These are phyloP conservation scores for Lipomyces kockii DNA, from an alignment of 805 yeast genomes.

Conservation along the genomic window DNA sequence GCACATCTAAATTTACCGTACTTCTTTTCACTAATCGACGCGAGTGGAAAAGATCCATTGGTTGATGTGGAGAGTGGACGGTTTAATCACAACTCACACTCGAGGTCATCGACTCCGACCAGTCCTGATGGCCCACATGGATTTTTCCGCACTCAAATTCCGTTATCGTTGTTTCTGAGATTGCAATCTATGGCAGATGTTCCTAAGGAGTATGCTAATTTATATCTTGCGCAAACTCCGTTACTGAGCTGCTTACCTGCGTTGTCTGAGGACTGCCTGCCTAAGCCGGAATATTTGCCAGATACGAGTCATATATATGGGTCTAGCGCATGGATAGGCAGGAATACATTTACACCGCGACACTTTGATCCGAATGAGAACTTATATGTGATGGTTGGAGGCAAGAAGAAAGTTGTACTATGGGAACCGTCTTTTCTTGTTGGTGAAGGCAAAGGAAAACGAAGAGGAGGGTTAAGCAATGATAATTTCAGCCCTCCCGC, in stretches of 20 bases:
- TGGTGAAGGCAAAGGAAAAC: not conserved
- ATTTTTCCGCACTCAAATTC: conserved; percentile 27
- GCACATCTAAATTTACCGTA: conserved; percentile 9
- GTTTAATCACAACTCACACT: not conserved
- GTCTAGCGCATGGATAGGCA: conserved; percentile 36
- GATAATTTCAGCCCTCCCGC: conserved; percentile 22
- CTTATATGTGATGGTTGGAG: conserved; percentile 33
- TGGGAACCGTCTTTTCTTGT: conserved; percentile 25
- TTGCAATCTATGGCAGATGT: conserved; percentile 9
- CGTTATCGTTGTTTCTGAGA: conserved; percentile 27
- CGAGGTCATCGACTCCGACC: not conserved
- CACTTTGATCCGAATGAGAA: conserved; percentile 37
- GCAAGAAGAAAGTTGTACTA: conserved; percentile 27
- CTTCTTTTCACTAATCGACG: conserved; percentile 13
- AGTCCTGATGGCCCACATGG: not conserved
- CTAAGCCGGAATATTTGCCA: conserved; percentile 19
- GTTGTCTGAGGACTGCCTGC: conserved; percentile 24
- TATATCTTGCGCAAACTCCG: conserved; percentile 36
- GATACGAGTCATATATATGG: conserved; percentile 20
- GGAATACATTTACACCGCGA: conserved; percentile 33
- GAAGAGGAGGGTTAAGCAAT: conserved; percentile 17
- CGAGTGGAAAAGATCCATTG: conserved; percentile 23
- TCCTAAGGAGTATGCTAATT: conserved; percentile 9
- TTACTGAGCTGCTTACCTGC: conserved; percentile 23
- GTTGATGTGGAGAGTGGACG: conserved; percentile 33